These are phyloP conservation scores for Aspergillus hancockii DNA, from an alignment of 495 filamentous ascomycete genomes.

Conservation along the genomic window DNA sequence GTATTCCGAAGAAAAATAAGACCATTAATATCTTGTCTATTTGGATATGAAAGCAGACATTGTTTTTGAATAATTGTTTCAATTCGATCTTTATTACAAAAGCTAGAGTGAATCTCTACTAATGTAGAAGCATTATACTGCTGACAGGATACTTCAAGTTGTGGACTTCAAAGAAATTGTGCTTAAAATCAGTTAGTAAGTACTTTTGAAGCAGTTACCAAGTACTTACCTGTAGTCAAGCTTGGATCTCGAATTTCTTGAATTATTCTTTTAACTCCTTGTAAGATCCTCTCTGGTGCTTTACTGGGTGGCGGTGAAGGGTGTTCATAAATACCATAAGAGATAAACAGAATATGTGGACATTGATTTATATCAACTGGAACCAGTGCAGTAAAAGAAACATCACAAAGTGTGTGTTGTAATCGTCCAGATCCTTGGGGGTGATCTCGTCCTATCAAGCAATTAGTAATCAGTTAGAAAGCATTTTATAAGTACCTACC, in stretches of 20 bases:
- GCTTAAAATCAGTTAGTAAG: slow-evolving; percentile 7
- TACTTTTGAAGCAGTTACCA: slow-evolving; percentile 2
- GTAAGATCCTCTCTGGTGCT: slow-evolving; percentile 9
- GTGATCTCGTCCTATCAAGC: not conserved
- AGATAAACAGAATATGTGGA: slow-evolving; percentile 16
- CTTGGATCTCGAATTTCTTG: slow-evolving; percentile 1
- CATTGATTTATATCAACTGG: slow-evolving; percentile 9
- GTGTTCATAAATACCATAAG: slow-evolving; percentile 10
- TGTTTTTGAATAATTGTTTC: slow-evolving; percentile 16
- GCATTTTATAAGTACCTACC: too few relatives aligned
- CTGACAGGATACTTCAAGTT: slow-evolving; percentile 12
- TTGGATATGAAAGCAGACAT: slow-evolving; percentile 6
- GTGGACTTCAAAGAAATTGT: slow-evolving; percentile 13
- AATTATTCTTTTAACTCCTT: slow-evolving; percentile 5
- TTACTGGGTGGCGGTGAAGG: too few relatives aligned
- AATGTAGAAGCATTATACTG: slow-evolving; percentile 12
- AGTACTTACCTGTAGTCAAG: slow-evolving; percentile 11
- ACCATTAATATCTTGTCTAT: slow-evolving; percentile 14
- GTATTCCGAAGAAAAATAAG: slow-evolving; percentile 7
- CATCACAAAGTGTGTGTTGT: slow-evolving; percentile 8
- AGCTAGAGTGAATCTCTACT: slow-evolving; percentile 9
- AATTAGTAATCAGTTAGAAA: not conserved
- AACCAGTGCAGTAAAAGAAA: slow-evolving; percentile 12
- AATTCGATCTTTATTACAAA: slow-evolving; percentile 16
- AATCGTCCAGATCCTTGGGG: too few relatives aligned